Evolutionary conservation across 495 filamentous ascomycete species (phyloP), one percentile per base, ranked within the genome.

Genomic region (Hypoxylon cercidicola): DNA sequence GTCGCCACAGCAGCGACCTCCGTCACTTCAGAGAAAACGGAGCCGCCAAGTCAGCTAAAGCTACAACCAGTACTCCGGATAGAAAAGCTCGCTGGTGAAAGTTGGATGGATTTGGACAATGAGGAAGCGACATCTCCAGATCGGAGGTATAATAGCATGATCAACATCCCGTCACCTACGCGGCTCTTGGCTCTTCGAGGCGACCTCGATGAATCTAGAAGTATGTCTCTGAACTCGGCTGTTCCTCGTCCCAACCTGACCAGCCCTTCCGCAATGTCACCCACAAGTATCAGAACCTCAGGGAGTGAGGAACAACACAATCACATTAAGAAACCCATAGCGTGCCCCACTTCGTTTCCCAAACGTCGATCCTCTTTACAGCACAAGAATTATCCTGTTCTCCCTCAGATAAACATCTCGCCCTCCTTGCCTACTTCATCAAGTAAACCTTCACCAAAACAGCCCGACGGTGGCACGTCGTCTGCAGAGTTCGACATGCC

Each of bases 31-130:
- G 57, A 71, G 50, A 55, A 43, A 59, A 44, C 53, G 53, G 51
- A 64, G n/a, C 20, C 39, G 25, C 30, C 44, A 19, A 49, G 19
- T 43, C 53, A 64, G 43, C 49, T 62, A 40, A 68, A 64, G 39
- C 55, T 55, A 3, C 39, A 41, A 8, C 12, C 39, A 47, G 48
- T 55, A 11, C 47, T 43, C 48, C 61, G 50, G 32, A 20, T 49
- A 16, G 60, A 62, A 21, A 69, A 65, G 16, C 52, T 56, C 43
- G 61, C 56, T 19, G 66, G 61, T 19, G 39, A 65, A 30, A 69
- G 66, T 28, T 69, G 66, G 66, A 69, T 69, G 61, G 61, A 69
- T 25, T 37, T 69, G 1, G 65, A 68, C 19, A 23, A 28, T 4
- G 66, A 69, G 16, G 66, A 69, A n/a, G 49, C 60, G 16, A 55